Percentiles rank a stretch among this genome's conserved stretches.
Evolutionary conservation across 176 grass and related monocot genomes (phyloP).

Genomic region (Rhynchospora breviuscula): DNA sequence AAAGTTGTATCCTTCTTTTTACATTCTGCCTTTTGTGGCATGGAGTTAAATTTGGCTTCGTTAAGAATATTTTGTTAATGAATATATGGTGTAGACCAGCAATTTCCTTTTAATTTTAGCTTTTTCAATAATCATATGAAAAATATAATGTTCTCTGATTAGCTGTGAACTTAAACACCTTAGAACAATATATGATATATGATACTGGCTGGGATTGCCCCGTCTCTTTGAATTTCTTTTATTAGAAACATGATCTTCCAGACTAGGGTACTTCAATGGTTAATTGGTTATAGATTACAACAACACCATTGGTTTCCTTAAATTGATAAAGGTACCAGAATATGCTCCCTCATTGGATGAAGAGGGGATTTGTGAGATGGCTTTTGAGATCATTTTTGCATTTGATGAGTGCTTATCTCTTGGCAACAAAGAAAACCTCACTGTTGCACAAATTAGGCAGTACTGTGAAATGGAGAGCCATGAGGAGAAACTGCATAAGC

Average conservation of each 20-base stretch:
- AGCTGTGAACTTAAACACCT: background rate
- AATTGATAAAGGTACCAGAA: conserved; percentile 66
- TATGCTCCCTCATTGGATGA: conserved; percentile 77
- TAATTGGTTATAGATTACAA: conserved; percentile 3
- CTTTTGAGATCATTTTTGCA: conserved; percentile 63
- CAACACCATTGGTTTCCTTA: conserved; percentile 44
- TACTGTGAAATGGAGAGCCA: conserved; percentile 85
- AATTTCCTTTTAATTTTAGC: background rate
- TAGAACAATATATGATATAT: background rate
- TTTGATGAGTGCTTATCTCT: conserved; percentile 84
- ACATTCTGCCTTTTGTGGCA: background rate
- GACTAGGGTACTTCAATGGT: background rate
- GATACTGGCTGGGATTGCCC: background rate
- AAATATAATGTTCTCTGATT: background rate
- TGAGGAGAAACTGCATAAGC: conserved; percentile 77
- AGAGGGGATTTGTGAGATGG: conserved; percentile 48
- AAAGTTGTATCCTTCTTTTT: conserved; percentile 75
- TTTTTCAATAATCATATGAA: background rate
- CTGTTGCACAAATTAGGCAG: conserved; percentile 69
- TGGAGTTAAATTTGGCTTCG: background rate
- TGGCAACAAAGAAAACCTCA: conserved; percentile 89
- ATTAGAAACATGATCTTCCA: background rate
- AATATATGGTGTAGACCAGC: background rate
- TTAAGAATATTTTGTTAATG: background rate
- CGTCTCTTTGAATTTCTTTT: background rate